Evolutionary conservation across 2,329 filamentous ascomycete genomes (phyloP).

Genomic region (Colletotrichum sp.): DNA sequence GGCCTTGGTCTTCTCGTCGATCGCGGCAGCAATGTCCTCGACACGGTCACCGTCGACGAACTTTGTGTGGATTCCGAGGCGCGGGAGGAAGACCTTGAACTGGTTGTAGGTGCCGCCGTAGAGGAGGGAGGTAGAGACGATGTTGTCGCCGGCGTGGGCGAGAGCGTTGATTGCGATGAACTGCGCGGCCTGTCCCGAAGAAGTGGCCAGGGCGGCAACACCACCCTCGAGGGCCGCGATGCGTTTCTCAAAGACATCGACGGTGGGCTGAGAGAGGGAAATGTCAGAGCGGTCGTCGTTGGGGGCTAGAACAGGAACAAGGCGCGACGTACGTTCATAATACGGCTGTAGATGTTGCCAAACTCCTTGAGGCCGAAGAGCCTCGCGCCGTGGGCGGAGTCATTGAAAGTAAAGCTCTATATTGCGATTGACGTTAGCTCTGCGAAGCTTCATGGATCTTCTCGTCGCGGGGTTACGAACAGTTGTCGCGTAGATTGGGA

Average conservation of each 20-base stretch:
- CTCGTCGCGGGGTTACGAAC: constrained; percentile 26
- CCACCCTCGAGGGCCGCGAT: constrained; percentile 96
- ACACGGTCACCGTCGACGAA: constrained; percentile 83
- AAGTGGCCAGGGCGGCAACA: constrained; percentile 80
- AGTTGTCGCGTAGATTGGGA: constrained; percentile 96
- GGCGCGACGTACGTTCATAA: constrained; percentile 78
- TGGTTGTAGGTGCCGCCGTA: constrained; percentile 98
- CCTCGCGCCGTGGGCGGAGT: constrained; percentile 92
- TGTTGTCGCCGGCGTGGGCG: constrained; percentile 90
- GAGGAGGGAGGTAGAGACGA: constrained; percentile 86
- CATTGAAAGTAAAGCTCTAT: constrained; percentile 90
- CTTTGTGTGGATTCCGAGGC: constrained; percentile 87
- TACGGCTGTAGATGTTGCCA: constrained; percentile 97
- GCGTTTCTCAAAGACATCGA: constrained; percentile 95
- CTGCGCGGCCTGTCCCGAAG: constrained; percentile 89
- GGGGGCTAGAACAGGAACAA: background rate
- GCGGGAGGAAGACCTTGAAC: constrained; percentile 87
- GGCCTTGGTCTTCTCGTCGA: constrained; percentile 93
- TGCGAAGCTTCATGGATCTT: background rate
- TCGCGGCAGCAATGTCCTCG: constrained; percentile 79
- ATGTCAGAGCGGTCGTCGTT: background rate
- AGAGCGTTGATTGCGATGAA: constrained; percentile 88
- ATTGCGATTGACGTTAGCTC: background rate
- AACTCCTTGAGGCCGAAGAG: constrained; percentile 97
- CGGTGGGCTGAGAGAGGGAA: constrained; percentile 70